Evolutionary conservation across 352 stramenopile genomes (phyloP).

Genomic region (Phytopythium cucurbitacearum): DNA sequence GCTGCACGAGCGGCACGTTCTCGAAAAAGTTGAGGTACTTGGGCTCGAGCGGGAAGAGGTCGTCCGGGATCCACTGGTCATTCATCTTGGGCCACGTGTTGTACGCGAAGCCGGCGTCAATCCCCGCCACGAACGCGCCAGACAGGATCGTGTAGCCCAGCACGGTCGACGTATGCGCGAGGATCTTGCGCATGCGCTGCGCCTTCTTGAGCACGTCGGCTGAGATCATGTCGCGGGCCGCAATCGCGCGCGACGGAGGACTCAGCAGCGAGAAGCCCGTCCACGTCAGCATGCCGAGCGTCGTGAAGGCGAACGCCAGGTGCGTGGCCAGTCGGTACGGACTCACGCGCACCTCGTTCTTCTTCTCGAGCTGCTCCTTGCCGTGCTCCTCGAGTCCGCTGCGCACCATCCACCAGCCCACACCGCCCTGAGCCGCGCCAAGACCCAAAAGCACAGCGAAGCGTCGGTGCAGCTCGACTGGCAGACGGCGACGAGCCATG

Average conservation of each 20-base stretch:
- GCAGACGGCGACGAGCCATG: constrained; percentile 72
- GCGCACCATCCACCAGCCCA: constrained; percentile 99
- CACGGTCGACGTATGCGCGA: constrained; percentile 53
- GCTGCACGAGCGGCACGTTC: constrained; percentile 98
- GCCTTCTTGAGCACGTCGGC: constrained; percentile 69
- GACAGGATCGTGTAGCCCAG: constrained; percentile 84
- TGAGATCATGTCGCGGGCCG: constrained; percentile 78
- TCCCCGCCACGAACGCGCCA: constrained; percentile 97
- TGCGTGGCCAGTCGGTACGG: constrained; percentile 97
- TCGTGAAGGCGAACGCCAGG: constrained; percentile 96
- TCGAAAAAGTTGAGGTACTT: constrained; percentile 97
- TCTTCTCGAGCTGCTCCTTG: constrained; percentile 64
- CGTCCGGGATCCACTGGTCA: constrained; percentile 92
- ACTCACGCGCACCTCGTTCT: constrained; percentile 96
- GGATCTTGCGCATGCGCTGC: constrained; percentile 56
- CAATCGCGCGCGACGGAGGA: constrained; percentile 53
- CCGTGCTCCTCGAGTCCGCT: constrained; percentile 95
- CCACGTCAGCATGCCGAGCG: constrained; percentile 94
- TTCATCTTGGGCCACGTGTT: constrained; percentile 98
- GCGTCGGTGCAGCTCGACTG: constrained; percentile 61
- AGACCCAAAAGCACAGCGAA: constrained; percentile 64
- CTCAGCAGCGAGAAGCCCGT: constrained; percentile 90
- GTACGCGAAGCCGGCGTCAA: constrained; percentile 97
- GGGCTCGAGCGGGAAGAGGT: constrained; percentile 88
- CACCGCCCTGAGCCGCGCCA: constrained; percentile 62